phyloP scores from a whole-genome alignment of 192 early-diverging fungal genomes.

The Backusella westeae region DNA sequence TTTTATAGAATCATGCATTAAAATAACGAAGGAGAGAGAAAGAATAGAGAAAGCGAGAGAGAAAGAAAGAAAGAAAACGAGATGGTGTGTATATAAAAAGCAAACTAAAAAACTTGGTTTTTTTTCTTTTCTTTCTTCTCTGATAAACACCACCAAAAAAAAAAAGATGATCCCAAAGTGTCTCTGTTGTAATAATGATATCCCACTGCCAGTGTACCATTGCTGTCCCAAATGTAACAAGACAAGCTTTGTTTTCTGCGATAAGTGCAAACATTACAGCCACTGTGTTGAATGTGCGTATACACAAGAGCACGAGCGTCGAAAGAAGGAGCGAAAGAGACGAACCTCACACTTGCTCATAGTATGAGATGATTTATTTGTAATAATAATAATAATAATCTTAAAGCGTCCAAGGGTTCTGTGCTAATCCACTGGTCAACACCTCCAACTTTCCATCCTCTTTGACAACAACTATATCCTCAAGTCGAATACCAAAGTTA shows the following conservation, averaged over 20 bases:
- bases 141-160: neutral
- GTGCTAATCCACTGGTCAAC: conserved; percentile 30
- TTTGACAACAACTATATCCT: conserved; percentile 34
- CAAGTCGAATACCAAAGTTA: conserved; percentile 38
- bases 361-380: neutral
- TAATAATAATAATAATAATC: neutral
- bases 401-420: conserved; percentile 34
- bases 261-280: conserved; percentile 14
- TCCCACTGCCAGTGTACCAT: neutral
- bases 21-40: neutral
- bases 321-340: conserved; percentile 13
- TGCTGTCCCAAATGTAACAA: neutral
- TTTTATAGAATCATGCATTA: neutral
- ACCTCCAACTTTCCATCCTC: conserved; percentile 30
- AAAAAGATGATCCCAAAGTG: neutral
- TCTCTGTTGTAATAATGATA: neutral
- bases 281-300: conserved; percentile 18
- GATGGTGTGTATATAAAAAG: neutral
- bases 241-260: neutral
- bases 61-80: neutral
- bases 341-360: conserved; percentile 4
- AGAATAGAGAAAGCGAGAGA: neutral
- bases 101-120: neutral
- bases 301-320: conserved; percentile 18
- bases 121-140: neutral